Evolutionary conservation across 2,329 filamentous ascomycete genomes (phyloP), one percentile per base, ranked within the genome.

Genomic region (Byssothecium circinans): DNA sequence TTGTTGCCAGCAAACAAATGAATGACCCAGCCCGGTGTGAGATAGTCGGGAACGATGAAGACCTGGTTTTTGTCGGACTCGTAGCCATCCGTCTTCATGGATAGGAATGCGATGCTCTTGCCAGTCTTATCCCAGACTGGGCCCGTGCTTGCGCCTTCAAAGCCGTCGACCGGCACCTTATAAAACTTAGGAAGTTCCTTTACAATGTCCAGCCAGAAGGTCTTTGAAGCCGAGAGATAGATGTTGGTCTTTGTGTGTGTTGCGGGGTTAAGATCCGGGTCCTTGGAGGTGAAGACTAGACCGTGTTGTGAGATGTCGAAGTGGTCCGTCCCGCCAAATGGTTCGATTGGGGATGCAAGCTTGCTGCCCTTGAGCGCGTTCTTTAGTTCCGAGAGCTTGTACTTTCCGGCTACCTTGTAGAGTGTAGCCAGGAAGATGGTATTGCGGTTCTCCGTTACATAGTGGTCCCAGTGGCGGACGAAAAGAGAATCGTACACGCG

Each of bases 391-490:
- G 69, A 68, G 8, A 78, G 61, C 27, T 60, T 56, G 41, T 71
- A 73, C 38, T 68, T 59, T 33, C 44, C 50, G 18, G 48, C 51
- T 11, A 64, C 56, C 36, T 60, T 62, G 34, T 49, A 41, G 14
- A 94, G 67, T 4, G 80, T 79, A 25, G 85, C 85, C 23, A 89
- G 88, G 78, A 86, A 94, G 22, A 96, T 78, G 2, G 86, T 81
- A 60, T 85, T 86, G 52, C 80, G 83, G 60, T 88, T 85, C 37
- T 84, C 80, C 1, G 81, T 83, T 20, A 84, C 76, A 72, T 86
- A 95, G n/a, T 79, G 71, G 65, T 95, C 89, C 89, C 89, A 95
- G 62, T 95, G 88, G 12, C 89, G 82, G 22, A 89, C 87, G 61
- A 89, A 94, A 20, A 91, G 81, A 39, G 81, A 82, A 17, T 82